Evolutionary conservation across 371 early-diverging fungal genomes (phyloP).

Genomic region (Choanephora cucurbitarum): DNA sequence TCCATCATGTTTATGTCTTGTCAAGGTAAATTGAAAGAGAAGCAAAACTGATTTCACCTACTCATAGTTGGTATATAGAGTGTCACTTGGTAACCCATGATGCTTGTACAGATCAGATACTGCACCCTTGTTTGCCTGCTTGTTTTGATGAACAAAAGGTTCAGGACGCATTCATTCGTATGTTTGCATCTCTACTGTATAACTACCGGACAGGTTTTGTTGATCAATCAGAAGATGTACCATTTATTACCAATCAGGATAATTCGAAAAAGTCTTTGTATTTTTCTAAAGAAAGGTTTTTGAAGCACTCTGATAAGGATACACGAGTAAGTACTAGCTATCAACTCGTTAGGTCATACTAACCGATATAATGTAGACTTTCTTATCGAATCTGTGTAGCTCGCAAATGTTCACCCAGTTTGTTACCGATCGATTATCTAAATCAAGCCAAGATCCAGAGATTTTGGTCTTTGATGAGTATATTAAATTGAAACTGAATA

Average conservation of each 20-base stretch:
- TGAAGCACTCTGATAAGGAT: conserved; percentile 69
- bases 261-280: conserved; percentile 12
- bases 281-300: conserved; percentile 65
- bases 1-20: conserved; percentile 42
- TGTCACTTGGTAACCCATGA: conserved; percentile 65
- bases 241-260: conserved; percentile 16
- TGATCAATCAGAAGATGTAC: conserved; percentile 31
- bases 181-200: conserved; percentile 77
- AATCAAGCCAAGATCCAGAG: conserved; percentile 69
- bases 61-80: conserved; percentile 27
- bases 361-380: conserved; percentile 32
- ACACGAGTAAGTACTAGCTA: conserved; percentile 50
- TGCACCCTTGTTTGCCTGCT: conserved; percentile 60
- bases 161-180: conserved; percentile 68
- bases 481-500: conserved; percentile 80
- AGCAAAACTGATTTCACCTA: not conserved
- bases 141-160: conserved; percentile 75
- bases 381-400: conserved; percentile 62
- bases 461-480: conserved; percentile 80
- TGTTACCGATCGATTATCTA: conserved; percentile 70
- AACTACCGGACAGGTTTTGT: conserved; percentile 66
- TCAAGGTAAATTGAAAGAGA: conserved; percentile 33
- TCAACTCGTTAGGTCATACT: not conserved
- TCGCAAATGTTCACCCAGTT: conserved; percentile 87
- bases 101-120: conserved; percentile 53